Evolutionary conservation across 345 rosid genomes (phyloP), one percentile per base, ranked within the genome.

Genomic region (Sonneratia caseolaris): DNA sequence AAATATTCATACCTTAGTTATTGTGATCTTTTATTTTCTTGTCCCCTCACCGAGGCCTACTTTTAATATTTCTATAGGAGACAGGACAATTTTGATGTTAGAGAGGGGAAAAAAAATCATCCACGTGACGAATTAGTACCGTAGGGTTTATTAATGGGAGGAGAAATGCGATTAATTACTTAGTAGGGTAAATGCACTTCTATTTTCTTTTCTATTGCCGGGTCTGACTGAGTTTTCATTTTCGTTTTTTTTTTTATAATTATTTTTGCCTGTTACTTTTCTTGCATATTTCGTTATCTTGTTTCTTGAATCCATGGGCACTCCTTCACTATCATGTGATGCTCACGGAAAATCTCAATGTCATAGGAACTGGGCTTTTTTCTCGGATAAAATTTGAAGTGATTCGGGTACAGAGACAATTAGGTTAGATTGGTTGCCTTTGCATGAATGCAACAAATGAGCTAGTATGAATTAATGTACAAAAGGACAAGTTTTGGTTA

Each of bases 371-470:
- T 27, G 32, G 32, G 32, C 32, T 27, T 27, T 27, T 27, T 27
- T 27, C 32, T 27, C 32, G 14, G 51, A 72, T 73, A 64, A 70
- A 78, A 74, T 73, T n/a, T 73, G 56, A 47, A 14, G 11, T 47
- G 16, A 47, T 55, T 71, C 68, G 43, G 9, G 7, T 57, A 74
- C 78, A 27, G 32, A 72, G 75, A 80, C 84, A 78, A 73, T 71
- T 74, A 78, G 76, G 79, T 79, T 71, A 78, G 76, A 80, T 79
- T 71, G 76, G 76, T 71, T 83, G 86, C 72, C 83, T 75, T 7
- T 80, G 83, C 83, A 83, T 80, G 85, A 75, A 77, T 69, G 79
- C 79, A 80, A 71, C 84, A 71, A 56, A 68, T 76, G 80, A 27
- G 32, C 32, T 27, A 40, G 74, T 55, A 77, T 77, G 87, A 77